Evolutionary conservation across 208 protist genomes (phyloP).

Genomic region (Acanthamoeba royreba): DNA sequence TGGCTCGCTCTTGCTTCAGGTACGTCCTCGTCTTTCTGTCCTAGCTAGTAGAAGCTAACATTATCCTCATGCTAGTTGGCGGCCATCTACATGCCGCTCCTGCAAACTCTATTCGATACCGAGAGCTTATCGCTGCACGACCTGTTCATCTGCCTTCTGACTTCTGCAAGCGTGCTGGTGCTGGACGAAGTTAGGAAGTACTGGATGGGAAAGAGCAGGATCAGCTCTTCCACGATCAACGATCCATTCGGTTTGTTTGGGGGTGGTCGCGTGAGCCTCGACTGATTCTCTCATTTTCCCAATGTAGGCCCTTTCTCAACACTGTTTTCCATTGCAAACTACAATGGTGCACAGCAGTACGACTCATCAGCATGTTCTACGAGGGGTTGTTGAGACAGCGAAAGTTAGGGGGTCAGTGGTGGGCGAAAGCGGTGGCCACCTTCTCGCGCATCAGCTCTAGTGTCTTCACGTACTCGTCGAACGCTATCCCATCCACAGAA

Average conservation of each 20-base stretch:
- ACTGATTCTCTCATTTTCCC: too few relatives aligned
- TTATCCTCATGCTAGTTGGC: conserved; percentile 55
- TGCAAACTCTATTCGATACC: conserved; percentile 69
- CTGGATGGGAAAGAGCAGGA: background rate
- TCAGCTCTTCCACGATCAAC: background rate
- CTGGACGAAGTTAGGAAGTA: conserved; percentile 41
- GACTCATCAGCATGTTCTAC: too few relatives aligned
- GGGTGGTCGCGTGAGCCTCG: background rate
- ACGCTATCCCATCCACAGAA: conserved; percentile 9
- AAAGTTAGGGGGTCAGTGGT: too few relatives aligned
- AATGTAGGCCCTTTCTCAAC: too few relatives aligned
- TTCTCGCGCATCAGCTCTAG: background rate
- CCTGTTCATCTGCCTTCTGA: background rate
- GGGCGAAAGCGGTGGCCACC: background rate
- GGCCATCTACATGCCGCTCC: conserved; percentile 67
- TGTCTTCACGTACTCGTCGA: background rate
- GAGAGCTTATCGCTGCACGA: background rate
- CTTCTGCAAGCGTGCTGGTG: background rate
- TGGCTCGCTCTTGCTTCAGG: conserved; percentile 29
- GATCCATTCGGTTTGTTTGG: conserved; percentile 1
- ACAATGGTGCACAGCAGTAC: too few relatives aligned
- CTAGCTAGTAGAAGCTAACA: background rate
- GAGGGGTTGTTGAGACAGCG: too few relatives aligned
- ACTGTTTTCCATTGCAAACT: too few relatives aligned
- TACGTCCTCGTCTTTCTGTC: background rate